These are phyloP conservation scores for Aspergillus sp. DNA, from an alignment of 2,329 filamentous ascomycete species.

Conservation along the genomic window DNA sequence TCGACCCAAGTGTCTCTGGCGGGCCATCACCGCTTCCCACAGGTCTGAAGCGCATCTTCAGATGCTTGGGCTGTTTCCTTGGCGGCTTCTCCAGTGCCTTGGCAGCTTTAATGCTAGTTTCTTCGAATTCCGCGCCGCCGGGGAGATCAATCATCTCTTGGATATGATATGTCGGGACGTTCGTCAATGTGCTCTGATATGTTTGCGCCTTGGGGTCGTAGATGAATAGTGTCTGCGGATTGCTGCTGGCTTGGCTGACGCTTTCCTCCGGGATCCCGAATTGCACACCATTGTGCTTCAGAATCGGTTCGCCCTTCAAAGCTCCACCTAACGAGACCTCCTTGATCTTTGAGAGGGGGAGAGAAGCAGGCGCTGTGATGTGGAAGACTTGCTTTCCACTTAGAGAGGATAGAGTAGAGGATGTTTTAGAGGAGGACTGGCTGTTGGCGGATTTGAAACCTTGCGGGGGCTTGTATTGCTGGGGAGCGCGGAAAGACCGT, in stretches of 20 bases:
- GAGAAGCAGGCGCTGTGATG: slow-evolving; percentile 46
- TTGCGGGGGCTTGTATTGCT: slow-evolving; percentile 43
- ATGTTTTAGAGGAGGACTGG: slow-evolving; percentile 31
- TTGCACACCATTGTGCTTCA: slow-evolving; percentile 43
- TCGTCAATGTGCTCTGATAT: slow-evolving; percentile 28
- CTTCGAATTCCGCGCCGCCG: slow-evolving; percentile 21
- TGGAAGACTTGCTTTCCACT: slow-evolving; percentile 50
- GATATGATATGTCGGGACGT: slow-evolving; percentile 36
- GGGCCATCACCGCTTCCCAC: slow-evolving; percentile 36
- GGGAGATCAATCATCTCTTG: slow-evolving; percentile 39
- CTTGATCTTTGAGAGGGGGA: slow-evolving; percentile 46
- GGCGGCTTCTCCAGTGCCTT: slow-evolving; percentile 35
- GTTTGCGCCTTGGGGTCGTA: slow-evolving; percentile 37
- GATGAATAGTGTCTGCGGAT: slow-evolving; percentile 35
- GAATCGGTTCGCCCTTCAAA: slow-evolving; percentile 40
- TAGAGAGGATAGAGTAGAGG: slow-evolving; percentile 39
- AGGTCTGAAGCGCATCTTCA: slow-evolving; percentile 48
- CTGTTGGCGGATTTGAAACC: slow-evolving; percentile 43
- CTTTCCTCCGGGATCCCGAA: slow-evolving; percentile 41
- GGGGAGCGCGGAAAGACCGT: slow-evolving; percentile 25
- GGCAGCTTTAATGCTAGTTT: slow-evolving; percentile 23
- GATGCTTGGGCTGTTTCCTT: slow-evolving; percentile 41
- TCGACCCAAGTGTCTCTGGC: slow-evolving; percentile 37
- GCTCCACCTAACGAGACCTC: slow-evolving; percentile 44
- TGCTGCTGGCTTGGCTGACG: slow-evolving; percentile 26